Conservation (phyloP, 2,329 filamentous ascomycete species). For the Penicillium oxalicum region DNA sequence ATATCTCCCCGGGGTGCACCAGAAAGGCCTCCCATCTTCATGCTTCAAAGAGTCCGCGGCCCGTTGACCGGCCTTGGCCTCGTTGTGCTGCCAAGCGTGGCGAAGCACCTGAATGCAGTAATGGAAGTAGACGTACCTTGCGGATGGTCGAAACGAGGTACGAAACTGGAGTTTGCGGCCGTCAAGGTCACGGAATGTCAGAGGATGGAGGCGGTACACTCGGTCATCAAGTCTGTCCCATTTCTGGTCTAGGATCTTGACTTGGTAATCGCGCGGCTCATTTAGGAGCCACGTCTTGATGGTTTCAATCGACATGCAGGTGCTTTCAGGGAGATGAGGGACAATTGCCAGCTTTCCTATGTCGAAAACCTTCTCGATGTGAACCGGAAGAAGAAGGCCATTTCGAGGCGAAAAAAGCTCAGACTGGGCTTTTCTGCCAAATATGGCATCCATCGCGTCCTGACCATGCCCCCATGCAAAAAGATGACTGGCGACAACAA, state of each 20-base stretch:
- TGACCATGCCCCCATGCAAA: constrained; percentile 14
- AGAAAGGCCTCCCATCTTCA: constrained; percentile 10
- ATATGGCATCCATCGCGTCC: constrained; percentile 16
- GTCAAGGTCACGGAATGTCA: constrained; percentile 12
- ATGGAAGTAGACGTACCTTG: constrained; percentile 18
- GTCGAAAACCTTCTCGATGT: neutral
- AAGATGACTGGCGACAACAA: constrained; percentile 7
- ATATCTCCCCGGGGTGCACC: constrained; percentile 12
- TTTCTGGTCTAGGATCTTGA: neutral
- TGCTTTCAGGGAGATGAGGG: neutral
- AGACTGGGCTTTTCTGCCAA: constrained; percentile 6
- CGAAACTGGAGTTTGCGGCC: constrained; percentile 9
- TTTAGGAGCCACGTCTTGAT: neutral
- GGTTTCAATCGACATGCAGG: neutral
- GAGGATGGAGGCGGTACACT: neutral
- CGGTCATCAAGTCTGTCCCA: neutral
- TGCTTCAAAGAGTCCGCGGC: neutral
- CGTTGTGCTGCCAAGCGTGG: constrained; percentile 10
- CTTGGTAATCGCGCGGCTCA: neutral
- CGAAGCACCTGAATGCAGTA: constrained; percentile 16
- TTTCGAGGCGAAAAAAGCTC: constrained; percentile 16
- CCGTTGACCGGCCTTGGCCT: neutral
- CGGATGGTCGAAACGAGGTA: constrained; percentile 9
- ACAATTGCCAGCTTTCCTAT: neutral
- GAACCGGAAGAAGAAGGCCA: neutral